These are phyloP conservation scores for Lactifluus volemus DNA, from an alignment of 768 basidiomycete species.

Conservation along the genomic window DNA sequence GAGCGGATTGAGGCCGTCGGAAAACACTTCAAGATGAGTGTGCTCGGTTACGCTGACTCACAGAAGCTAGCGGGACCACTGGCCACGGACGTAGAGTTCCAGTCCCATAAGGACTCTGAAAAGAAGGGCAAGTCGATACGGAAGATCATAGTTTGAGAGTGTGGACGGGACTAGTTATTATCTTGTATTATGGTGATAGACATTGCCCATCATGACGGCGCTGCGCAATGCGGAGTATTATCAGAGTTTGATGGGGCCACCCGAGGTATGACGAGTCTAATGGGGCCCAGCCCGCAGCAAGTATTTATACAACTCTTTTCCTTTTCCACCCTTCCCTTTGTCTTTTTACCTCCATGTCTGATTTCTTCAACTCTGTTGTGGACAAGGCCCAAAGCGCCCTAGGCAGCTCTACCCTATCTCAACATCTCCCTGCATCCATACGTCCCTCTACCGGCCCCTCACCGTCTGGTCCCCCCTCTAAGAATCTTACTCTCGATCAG, in stretches of 20 bases:
- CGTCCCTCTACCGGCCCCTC: slow-evolving; percentile 22
- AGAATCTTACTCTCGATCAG: slow-evolving; percentile 48
- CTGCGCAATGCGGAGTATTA: neutral
- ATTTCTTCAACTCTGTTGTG: slow-evolving; percentile 57
- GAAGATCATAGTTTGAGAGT: slow-evolving; percentile 63
- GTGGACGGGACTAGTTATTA: slow-evolving; percentile 10
- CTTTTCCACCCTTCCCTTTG: neutral
- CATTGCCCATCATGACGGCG: neutral
- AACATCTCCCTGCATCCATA: slow-evolving; percentile 39
- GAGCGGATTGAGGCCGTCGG: slow-evolving; percentile 81
- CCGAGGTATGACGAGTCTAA: neutral
- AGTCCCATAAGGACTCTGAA: slow-evolving; percentile 92
- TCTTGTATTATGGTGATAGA: slow-evolving; percentile 19
- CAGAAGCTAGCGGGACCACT: slow-evolving; percentile 75
- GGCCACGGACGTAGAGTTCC: slow-evolving; percentile 90
- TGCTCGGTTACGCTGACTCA: slow-evolving; percentile 72
- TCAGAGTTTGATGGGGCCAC: slow-evolving; percentile 20
- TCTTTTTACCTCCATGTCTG: slow-evolving; percentile 31
- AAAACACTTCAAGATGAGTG: slow-evolving; percentile 82
- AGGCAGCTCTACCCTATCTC: slow-evolving; percentile 50
- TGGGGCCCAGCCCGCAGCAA: neutral
- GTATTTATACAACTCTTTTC: slow-evolving; percentile 16
- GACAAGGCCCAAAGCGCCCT: slow-evolving; percentile 73
- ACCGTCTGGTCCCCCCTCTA: slow-evolving; percentile 25
- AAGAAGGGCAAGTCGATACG: slow-evolving; percentile 81